Conservation (phyloP, 225 moss, liverwort and hornwort genomes). For the Neckera pumila region DNA sequence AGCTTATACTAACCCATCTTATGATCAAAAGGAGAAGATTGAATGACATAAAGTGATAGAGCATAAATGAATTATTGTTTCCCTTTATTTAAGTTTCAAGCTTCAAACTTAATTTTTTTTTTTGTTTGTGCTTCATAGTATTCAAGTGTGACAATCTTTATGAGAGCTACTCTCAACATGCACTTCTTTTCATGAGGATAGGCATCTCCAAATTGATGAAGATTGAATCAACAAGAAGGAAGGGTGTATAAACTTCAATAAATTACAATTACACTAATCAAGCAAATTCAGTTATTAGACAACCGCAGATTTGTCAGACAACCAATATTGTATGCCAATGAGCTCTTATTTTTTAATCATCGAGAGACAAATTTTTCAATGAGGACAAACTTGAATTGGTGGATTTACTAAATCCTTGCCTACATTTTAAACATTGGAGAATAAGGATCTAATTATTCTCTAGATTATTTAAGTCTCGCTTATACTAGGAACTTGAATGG, state of each 20-base stretch:
- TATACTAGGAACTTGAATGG: accelerated
- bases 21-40: not conserved
- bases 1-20: not conserved
- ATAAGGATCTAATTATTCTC: too few relatives aligned
- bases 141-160: not conserved
- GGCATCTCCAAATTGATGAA: not conserved
- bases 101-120: too few relatives aligned
- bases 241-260: not conserved
- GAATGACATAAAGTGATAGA: accelerated
- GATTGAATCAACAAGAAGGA: not conserved
- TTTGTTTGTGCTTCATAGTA: not conserved
- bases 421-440: too few relatives aligned
- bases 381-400: too few relatives aligned
- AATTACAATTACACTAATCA: too few relatives aligned
- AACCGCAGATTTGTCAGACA: accelerated
- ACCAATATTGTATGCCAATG: accelerated
- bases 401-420: too few relatives aligned
- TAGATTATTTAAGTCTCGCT: too few relatives aligned
- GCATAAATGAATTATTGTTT: not conserved
- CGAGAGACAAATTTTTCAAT: accelerated
- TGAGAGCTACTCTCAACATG: not conserved
- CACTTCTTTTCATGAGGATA: not conserved
- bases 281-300: too few relatives aligned
- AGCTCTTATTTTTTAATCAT: too few relatives aligned
- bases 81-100: not conserved